Evolutionary conservation across 768 basidiomycete genomes (phyloP).

Genomic region (Auriscalpium vulgare): DNA sequence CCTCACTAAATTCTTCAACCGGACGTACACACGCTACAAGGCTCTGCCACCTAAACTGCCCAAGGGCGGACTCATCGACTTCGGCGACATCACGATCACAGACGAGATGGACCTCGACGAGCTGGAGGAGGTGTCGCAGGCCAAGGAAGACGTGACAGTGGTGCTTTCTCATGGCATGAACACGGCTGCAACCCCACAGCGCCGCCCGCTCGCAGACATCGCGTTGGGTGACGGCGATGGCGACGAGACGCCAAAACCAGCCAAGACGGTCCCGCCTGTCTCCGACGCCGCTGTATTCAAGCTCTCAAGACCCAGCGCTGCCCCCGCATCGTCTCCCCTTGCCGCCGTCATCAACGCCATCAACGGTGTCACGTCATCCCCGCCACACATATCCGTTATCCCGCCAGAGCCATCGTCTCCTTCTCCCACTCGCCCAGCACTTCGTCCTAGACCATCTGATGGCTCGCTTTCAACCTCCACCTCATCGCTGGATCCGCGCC

Average conservation of each 20-base stretch:
- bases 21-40: constrained; percentile 10
- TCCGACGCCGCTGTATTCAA: constrained; percentile 1
- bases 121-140: constrained; percentile 1
- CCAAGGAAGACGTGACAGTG: background rate
- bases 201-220: constrained; percentile 14
- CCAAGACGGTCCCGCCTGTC: background rate
- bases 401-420: constrained; percentile 9
- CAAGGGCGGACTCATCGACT: constrained; percentile 8
- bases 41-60: background rate
- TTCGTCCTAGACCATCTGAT: background rate
- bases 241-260: background rate
- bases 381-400: constrained; percentile 5
- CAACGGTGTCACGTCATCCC: constrained; percentile 5
- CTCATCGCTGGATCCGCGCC: constrained; percentile 1
- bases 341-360: constrained; percentile 15
- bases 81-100: constrained; percentile 1
- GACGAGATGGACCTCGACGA: background rate
- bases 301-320: constrained; percentile 23
- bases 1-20: constrained; percentile 15
- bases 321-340: constrained; percentile 17
- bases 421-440: constrained; percentile 1
- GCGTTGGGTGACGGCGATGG: constrained; percentile 5
- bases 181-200: background rate
- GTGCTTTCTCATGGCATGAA: background rate
- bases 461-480: background rate